Conservation (phyloP, 2,329 filamentous ascomycete genomes). For the Arthrobotrys conoides region DNA sequence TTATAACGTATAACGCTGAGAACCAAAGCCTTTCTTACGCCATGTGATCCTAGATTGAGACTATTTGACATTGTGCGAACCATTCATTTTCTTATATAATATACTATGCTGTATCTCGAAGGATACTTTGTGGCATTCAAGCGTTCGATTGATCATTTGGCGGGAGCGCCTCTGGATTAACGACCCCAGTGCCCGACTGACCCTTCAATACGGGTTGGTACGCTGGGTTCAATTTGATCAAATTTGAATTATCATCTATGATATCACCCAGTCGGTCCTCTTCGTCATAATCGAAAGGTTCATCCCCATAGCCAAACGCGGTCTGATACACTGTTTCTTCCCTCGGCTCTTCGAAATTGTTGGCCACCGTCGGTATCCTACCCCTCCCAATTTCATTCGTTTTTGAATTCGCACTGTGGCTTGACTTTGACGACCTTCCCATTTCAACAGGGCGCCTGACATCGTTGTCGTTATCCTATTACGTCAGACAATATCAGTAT, state of each 20-base stretch:
- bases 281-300: slow-evolving; percentile 16
- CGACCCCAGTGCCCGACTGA: not conserved
- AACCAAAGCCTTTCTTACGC: too few species aligned
- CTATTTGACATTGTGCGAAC: not conserved
- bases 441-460: not conserved
- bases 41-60: too few species aligned
- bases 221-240: not conserved
- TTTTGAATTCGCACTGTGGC: not conserved
- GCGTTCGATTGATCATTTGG: not conserved
- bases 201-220: not conserved
- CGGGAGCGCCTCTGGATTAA: not conserved
- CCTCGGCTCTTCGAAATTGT: not conserved
- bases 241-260: not conserved
- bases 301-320: slow-evolving; percentile 29
- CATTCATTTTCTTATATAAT: not conserved
- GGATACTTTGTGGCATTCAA: not conserved
- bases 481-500: not conserved
- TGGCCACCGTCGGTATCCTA: not conserved
- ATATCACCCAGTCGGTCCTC: slow-evolving; percentile 44
- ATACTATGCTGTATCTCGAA: not conserved
- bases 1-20: too few species aligned
- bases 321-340: slow-evolving; percentile 30
- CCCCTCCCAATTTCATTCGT: slow-evolving; percentile 13
- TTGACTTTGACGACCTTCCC: slow-evolving; percentile 10
- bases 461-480: not conserved